Evolutionary conservation across 305 asterid species (phyloP).

Genomic region (Fraxinus angustifolia): DNA sequence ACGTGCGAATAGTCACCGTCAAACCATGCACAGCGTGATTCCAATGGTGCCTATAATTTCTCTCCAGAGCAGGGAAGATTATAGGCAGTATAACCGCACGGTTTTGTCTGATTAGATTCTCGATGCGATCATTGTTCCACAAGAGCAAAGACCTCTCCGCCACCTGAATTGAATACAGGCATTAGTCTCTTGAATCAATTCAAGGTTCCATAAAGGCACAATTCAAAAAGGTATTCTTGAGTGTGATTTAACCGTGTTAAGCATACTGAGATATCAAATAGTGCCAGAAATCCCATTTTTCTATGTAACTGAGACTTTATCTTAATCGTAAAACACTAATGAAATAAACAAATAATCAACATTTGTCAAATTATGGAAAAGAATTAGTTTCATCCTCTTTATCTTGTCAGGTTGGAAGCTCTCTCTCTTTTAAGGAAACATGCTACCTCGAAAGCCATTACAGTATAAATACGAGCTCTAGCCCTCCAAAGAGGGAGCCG

Average conservation of each 20-base stretch:
- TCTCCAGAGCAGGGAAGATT: slow-evolving; percentile 26
- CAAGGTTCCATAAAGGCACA: not conserved
- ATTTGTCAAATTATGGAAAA: not conserved
- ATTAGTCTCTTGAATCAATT: not conserved
- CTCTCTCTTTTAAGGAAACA: not conserved
- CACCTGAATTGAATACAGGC: slow-evolving; percentile 4
- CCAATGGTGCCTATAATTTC: slow-evolving; percentile 25
- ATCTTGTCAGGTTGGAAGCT: not conserved
- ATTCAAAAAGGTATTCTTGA: not conserved
- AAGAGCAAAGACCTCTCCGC: slow-evolving; percentile 25
- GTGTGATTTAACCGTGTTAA: not conserved
- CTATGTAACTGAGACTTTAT: not conserved
- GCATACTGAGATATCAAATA: not conserved
- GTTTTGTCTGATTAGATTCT: slow-evolving; percentile 19
- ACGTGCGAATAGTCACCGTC: slow-evolving; percentile 22
- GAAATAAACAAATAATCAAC: not conserved
- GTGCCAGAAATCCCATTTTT: not conserved
- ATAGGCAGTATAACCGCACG: slow-evolving; percentile 19
- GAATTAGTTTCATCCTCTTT: not conserved
- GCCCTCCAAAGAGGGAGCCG: not conserved
- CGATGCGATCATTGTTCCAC: slow-evolving; percentile 26
- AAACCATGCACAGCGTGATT: slow-evolving; percentile 24
- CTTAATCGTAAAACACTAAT: not conserved
- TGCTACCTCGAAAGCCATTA: not conserved
- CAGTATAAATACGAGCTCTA: not conserved